Evolutionary conservation across 2,329 filamentous ascomycete genomes (phyloP).

Genomic region (Colletotrichum navitas): DNA sequence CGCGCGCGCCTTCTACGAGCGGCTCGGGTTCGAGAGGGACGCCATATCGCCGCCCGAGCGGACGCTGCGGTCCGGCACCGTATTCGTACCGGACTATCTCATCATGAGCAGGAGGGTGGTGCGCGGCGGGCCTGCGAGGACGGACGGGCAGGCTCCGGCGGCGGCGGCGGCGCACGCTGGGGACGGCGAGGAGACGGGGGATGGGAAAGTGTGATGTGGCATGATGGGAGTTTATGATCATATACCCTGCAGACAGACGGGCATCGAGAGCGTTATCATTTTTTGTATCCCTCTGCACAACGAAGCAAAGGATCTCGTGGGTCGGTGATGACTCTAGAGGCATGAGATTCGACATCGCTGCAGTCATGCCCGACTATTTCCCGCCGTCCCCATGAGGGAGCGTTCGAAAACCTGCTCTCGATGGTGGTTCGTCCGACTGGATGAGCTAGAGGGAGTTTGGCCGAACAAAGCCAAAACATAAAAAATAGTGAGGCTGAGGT

Average conservation of each 20-base stretch:
- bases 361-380: too few relatives aligned
- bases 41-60: constrained; percentile 66
- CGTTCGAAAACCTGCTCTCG: too few relatives aligned
- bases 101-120: constrained; percentile 67
- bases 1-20: constrained; percentile 72
- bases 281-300: too few relatives aligned
- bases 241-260: not conserved
- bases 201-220: not conserved
- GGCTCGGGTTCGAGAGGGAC: constrained; percentile 69
- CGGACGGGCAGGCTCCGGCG: too few relatives aligned
- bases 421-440: too few relatives aligned
- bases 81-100: constrained; percentile 68
- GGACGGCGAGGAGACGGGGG: not conserved
- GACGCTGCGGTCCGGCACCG: constrained; percentile 66
- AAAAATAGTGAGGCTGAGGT: not conserved
- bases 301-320: not conserved
- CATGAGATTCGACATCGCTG: too few relatives aligned
- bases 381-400: too few relatives aligned
- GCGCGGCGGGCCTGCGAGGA: constrained; percentile 5
- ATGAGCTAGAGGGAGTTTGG: too few relatives aligned
- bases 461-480: too few relatives aligned
- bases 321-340: not conserved
- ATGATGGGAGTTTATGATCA: not conserved
- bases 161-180: not conserved
- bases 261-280: not conserved